Percentiles rank a stretch among this genome's conserved stretches.
phyloP scores from a whole-genome alignment of 2,329 filamentous ascomycete genomes.

The Macrophomina pseudophaseolina region DNA sequence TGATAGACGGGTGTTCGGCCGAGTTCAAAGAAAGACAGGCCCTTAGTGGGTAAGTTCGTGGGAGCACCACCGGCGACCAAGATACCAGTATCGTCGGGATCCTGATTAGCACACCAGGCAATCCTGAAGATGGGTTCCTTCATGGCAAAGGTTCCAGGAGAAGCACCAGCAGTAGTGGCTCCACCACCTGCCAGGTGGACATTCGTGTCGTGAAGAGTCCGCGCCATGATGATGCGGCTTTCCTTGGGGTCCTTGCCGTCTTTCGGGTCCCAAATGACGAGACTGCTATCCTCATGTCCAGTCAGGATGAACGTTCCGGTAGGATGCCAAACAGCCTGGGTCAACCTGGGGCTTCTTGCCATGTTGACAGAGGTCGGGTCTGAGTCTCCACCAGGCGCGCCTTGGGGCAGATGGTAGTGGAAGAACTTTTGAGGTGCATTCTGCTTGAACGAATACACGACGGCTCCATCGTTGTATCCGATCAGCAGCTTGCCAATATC shows the following conservation, averaged over 20 bases:
- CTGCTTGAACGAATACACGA: slow-evolving; percentile 94
- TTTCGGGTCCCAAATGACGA: slow-evolving; percentile 93
- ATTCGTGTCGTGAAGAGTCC: slow-evolving; percentile 76
- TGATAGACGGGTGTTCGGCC: slow-evolving; percentile 88
- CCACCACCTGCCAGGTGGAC: slow-evolving; percentile 69
- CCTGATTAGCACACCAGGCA: slow-evolving; percentile 91
- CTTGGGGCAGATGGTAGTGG: slow-evolving; percentile 78
- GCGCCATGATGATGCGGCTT: slow-evolving; percentile 79
- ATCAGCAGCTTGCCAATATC: slow-evolving; percentile 92
- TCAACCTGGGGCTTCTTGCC: slow-evolving; percentile 73
- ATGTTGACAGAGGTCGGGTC: slow-evolving; percentile 68
- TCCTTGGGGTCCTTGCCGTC: slow-evolving; percentile 83
- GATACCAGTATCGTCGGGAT: slow-evolving; percentile 90
- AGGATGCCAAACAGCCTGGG: slow-evolving; percentile 91
- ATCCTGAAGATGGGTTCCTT: slow-evolving; percentile 80
- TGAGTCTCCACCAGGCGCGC: slow-evolving; percentile 78
- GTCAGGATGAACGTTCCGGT: slow-evolving; percentile 89
- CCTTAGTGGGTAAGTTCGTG: slow-evolving; percentile 70
- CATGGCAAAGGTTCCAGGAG: slow-evolving; percentile 59
- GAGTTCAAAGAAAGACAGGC: slow-evolving; percentile 86
- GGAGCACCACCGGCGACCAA: slow-evolving; percentile 82
- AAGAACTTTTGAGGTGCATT: slow-evolving; percentile 79
- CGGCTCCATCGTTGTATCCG: slow-evolving; percentile 86
- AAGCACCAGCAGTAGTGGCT: slow-evolving; percentile 47
- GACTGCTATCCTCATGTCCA: slow-evolving; percentile 85